Conservation (phyloP, 352 stramenopile genomes). For the Globisporangium nodosum region DNA sequence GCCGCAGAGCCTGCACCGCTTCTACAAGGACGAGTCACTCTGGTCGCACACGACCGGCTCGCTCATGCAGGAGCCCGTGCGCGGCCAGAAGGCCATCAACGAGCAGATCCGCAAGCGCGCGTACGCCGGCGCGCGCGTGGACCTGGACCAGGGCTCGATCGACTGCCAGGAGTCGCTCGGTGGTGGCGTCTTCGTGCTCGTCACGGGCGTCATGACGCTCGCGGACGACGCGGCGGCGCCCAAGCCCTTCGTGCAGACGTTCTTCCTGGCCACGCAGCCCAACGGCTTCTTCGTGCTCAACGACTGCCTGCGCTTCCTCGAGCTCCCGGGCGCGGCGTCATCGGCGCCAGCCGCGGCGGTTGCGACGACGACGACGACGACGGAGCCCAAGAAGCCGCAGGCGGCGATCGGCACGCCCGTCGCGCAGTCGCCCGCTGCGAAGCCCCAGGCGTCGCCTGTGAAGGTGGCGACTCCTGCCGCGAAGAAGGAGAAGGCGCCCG, state of each 20-base stretch:
- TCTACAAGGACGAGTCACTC: constrained; percentile 84
- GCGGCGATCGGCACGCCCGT: constrained; percentile 38
- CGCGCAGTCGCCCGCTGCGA: constrained; percentile 16
- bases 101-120: constrained; percentile 76
- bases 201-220: constrained; percentile 86
- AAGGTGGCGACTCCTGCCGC: constrained; percentile 16
- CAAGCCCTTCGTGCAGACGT: constrained; percentile 84
- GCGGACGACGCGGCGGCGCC: constrained; percentile 28
- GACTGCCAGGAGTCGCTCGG: constrained; percentile 75
- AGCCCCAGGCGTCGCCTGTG: constrained; percentile 5
- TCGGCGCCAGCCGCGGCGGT: background rate
- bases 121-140: constrained; percentile 71
- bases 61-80: constrained; percentile 75
- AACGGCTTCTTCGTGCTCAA: constrained; percentile 89
- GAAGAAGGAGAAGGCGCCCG: constrained; percentile 17
- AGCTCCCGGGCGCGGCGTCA: constrained; percentile 32
- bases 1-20: constrained; percentile 79
- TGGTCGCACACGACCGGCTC: constrained; percentile 80
- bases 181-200: constrained; percentile 76
- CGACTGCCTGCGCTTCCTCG: constrained; percentile 82
- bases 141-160: constrained; percentile 80
- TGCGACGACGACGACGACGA: constrained; percentile 12
- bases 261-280: constrained; percentile 82
- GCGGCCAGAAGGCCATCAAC: constrained; percentile 76
- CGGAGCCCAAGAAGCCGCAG: constrained; percentile 15